Evolutionary conservation across 164 flowering plant species (phyloP), one percentile per base, ranked within the genome.

Genomic region (Paratinospora sagittata): DNA sequence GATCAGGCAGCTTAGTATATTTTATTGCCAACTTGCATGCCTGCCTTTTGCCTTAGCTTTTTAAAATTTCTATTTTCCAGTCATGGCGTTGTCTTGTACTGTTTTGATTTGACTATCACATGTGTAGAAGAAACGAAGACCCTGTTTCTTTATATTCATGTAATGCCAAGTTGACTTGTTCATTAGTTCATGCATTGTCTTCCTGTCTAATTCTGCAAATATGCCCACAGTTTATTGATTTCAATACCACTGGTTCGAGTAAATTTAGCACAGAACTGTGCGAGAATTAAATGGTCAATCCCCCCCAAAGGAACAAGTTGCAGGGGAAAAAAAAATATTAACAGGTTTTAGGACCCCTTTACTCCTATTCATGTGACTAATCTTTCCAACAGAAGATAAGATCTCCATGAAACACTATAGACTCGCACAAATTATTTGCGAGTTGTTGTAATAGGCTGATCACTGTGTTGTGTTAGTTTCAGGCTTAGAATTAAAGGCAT

Each of bases 1-100:
- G 65, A 34, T 69, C 65, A 26, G 21, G 66, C 63, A 62, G 19
- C 49, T 60, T 16, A 61, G 21, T 13, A 19, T 58, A 68, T 19
- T 68, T 21, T 16, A 27, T 27, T 30, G 27, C 43, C 61, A 27
- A 30, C 39, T 30, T 19, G 8, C 19, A 12, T 45, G 3, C 34
- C 17, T 26, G 57, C 39, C 7, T 47, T 26, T n/a, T 36, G 27
- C 34, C 57, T 4, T 10, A 64, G 17, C 23, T 5, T 14, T 64
- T 58, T 8, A 24, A 58, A 21, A 58, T 58, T 24, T 24, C 4
- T 58, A 58, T 58, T 9, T 24, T 34, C 37, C 67, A n/a, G 2
- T 68, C 71, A n/a, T 10, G 41, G 27, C 41, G 52, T 57, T 68
- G 43, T 30, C 39, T 49, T 67, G 36, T 39, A 11, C 11, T 6